Conservation (phyloP, 139 green algal species). For the Micractinium conductrix region DNA sequence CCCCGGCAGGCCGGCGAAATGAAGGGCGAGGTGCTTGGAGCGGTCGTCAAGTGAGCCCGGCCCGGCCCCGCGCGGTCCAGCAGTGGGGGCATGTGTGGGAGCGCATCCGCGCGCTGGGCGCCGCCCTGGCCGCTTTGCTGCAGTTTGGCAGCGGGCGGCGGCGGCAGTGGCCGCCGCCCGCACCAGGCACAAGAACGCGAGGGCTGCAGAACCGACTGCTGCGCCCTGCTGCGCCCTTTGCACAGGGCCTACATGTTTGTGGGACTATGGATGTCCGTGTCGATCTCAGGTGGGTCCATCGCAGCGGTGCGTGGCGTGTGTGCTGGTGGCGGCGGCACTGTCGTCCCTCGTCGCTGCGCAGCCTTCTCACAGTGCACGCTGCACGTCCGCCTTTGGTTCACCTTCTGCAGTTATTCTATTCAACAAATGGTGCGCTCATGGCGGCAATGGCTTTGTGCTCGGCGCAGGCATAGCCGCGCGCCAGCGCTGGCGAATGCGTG, state of each 20-base stretch:
- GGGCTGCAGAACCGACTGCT: neutral
- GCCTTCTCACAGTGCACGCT: neutral
- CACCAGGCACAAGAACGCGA: neutral
- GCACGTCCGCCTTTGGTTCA: neutral
- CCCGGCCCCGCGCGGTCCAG: neutral
- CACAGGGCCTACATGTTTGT: constrained; percentile 44
- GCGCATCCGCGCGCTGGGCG: too few species aligned
- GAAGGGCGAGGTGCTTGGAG: constrained; percentile 1
- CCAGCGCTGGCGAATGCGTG: too few species aligned
- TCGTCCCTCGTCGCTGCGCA: neutral
- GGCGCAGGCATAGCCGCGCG: too few species aligned
- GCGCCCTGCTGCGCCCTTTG: neutral
- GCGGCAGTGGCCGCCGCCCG: neutral
- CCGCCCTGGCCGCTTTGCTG: too few species aligned
- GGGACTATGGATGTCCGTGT: constrained; percentile 44
- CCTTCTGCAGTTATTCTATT: constrained; percentile 86
- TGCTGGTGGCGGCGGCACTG: too few species aligned
- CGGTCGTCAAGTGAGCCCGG: constrained; percentile 1
- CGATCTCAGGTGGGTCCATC: constrained; percentile 16
- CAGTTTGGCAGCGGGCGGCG: neutral
- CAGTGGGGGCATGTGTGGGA: too few species aligned
- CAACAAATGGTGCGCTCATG: constrained; percentile 88
- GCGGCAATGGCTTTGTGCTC: too few species aligned
- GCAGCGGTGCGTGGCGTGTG: too few species aligned
- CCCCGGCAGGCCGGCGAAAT: neutral